Percentiles rank a stretch among this genome's conserved stretches.
Evolutionary conservation across 768 basidiomycete species (phyloP).

Genomic region (Tephrocybe sp.): DNA sequence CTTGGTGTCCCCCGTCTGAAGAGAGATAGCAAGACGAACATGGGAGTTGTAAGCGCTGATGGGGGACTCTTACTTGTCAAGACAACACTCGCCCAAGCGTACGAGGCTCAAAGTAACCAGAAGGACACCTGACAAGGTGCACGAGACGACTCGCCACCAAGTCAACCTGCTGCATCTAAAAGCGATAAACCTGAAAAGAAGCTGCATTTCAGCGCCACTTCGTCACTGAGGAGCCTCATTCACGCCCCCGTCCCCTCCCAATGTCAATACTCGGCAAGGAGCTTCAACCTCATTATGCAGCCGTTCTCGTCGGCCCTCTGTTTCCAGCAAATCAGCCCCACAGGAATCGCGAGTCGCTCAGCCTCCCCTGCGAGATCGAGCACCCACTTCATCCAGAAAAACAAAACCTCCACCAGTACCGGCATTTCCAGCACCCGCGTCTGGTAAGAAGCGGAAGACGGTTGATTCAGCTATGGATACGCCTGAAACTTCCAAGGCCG

Average conservation of each 20-base stretch:
- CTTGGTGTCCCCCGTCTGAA: too few relatives aligned
- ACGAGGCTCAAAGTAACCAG: too few relatives aligned
- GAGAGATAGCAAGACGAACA: too few relatives aligned
- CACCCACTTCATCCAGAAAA: not conserved
- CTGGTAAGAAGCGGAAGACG: slow-evolving; percentile 25
- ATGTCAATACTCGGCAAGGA: not conserved
- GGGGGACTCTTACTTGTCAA: too few relatives aligned
- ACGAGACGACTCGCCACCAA: not conserved
- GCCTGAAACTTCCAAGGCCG: too few relatives aligned
- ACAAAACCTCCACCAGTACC: not conserved
- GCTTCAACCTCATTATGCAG: not conserved
- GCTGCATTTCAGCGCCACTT: not conserved
- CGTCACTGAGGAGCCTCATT: slow-evolving; percentile 14
- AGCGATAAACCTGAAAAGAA: not conserved
- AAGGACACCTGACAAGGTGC: too few relatives aligned
- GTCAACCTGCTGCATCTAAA: not conserved
- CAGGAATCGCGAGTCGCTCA: too few relatives aligned
- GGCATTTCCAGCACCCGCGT: too few relatives aligned
- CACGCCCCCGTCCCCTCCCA: slow-evolving; percentile 20
- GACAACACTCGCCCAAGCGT: too few relatives aligned
- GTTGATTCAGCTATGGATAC: slow-evolving; percentile 10
- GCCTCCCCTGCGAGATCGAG: not conserved
- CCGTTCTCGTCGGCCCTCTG: not conserved
- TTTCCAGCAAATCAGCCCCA: not conserved
- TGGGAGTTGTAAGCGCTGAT: too few relatives aligned